Evolutionary conservation across 495 filamentous ascomycete genomes (phyloP), one percentile per base, ranked within the genome.

Genomic region (Eremomyces bilateralis): DNA sequence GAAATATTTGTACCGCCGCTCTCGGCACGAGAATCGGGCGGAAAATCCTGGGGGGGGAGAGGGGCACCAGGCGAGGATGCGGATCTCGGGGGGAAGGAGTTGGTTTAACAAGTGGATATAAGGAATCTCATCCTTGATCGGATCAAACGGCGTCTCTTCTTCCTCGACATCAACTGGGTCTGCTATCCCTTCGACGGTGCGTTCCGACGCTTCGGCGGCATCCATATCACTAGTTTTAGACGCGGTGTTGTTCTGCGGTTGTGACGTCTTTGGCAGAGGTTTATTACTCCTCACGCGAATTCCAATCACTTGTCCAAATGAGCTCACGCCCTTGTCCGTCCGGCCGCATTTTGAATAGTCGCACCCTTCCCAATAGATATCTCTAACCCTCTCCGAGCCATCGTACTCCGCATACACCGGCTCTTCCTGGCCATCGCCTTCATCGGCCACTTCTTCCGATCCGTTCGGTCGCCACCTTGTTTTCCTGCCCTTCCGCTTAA

Each of bases 261-360:
- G 17, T 22, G 39, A 31, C 22, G 44, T 38, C 20, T 42, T 49
- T 2, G 51, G 47, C 24, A 64, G 33, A 4, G 79, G 80, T 36
- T 71, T 56, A 35, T 73, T 73, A 55, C 80, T 91, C 45, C 88
- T 67, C 16, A 97, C 69, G 32, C 75, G 58, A 25, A 95, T 53
- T 4, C 67, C 72, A 51, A 95, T 70, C 35, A 97, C 88, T 58
- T 97, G 88, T 3, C 88, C 90, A 61, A 95, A 97, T 4, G 88
- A 82, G 57, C 81, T 92, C 20, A 97, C 88, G 16, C 88, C 88
- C 36, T 66, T 65, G 49, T 97, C 88, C 12, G 88, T 97, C 35
- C 88, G 61, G 1, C 88, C 88, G 46, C 85, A 91, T 51, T 95
- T 97, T 1, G 78, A 79, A 53, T 94, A 97, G 31, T 90, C 75